Conservation (phyloP, 2,329 filamentous ascomycete genomes). For the Dactylonectria estremocensis region DNA sequence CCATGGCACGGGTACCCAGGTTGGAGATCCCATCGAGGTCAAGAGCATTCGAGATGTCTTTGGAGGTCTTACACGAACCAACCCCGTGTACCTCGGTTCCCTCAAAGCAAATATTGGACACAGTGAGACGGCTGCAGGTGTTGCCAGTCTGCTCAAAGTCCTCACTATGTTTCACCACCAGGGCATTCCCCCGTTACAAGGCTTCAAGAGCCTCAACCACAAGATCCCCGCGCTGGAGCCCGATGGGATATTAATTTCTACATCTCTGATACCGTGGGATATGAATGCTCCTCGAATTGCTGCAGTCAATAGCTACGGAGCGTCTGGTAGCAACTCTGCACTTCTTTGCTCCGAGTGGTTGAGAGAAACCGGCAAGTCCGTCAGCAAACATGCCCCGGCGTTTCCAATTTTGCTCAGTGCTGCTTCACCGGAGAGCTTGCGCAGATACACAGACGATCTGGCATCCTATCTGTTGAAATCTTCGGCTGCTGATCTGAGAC, state of each 20-base stretch:
- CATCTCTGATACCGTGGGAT: conserved; percentile 36
- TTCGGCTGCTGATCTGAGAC: conserved; percentile 4
- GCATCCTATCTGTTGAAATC: conserved; percentile 21
- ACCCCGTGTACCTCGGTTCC: conserved; percentile 45
- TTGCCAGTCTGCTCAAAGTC: conserved; percentile 51
- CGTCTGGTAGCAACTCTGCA: conserved; percentile 54
- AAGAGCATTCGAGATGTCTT: conserved; percentile 38
- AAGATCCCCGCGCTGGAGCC: conserved; percentile 42
- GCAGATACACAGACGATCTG: conserved; percentile 22
- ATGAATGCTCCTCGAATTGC: conserved; percentile 37
- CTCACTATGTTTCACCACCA: conserved; percentile 51
- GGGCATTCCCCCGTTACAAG: conserved; percentile 44
- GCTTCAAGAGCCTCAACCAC: conserved; percentile 48
- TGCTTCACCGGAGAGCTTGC: conserved; percentile 24
- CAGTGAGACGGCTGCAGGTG: conserved; percentile 48
- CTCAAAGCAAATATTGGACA: conserved; percentile 53
- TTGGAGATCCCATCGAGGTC: conserved; percentile 62
- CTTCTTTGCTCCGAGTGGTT: conserved; percentile 40
- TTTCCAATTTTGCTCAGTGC: conserved; percentile 35
- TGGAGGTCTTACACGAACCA: conserved; percentile 6
- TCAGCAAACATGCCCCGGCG: background rate
- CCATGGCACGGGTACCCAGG: conserved; percentile 65
- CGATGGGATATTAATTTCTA: conserved; percentile 34
- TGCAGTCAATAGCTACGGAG: conserved; percentile 56
- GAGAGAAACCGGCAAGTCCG: background rate